Evolutionary conservation across 345 rosid species (phyloP), one percentile per base, ranked within the genome.

Genomic region (Geranium rotundifolium): DNA sequence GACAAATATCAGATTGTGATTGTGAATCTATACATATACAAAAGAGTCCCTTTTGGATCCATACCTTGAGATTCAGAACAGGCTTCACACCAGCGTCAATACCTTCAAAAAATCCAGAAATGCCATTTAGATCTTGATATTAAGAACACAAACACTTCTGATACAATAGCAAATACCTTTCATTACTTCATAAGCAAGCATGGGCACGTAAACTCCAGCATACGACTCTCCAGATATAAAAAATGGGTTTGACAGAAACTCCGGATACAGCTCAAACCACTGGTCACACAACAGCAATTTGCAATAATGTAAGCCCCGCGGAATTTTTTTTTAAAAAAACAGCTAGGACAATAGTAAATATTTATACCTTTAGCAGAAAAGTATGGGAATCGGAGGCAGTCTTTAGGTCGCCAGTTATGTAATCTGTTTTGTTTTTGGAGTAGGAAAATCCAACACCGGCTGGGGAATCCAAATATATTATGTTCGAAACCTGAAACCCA

Each of bases 151-250:
- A 34, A 34, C 41, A 34, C 41, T 34, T 19, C 37, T 61, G 60
- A 64, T 29, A 30, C 8, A 71, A 62, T 27, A 67, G 59, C 8
- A 9, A 17, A 0, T 73, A 91, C 96, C 96, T 76, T 87, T 85
- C 60, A 76, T 75, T 41, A 89, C 77, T 83, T 92, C 83, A 54
- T 63, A 67, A 65, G 90, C 82, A 71, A 92, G 95, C 59, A 85
- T 89, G 29, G 96, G 98, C 64, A 92, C 90, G 66, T 83, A 89
- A 55, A 92, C 65, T 68, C 96, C 98, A 62, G 96, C 95, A 77
- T 85, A 92, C 3, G 98, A 92, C 85, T 88, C 98, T 73, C 98
- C 98, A 17, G 96, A 68, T 62, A 92, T 68, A 66, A 69, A 92
- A 65, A 92, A 83, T 1, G 91, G 93, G 72, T 89, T 89, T 54